A percentile compares a stretch with the other conserved stretches of the same genome.
phyloP scores from a whole-genome alignment of 305 asterid species.

The Lippia alba region DNA sequence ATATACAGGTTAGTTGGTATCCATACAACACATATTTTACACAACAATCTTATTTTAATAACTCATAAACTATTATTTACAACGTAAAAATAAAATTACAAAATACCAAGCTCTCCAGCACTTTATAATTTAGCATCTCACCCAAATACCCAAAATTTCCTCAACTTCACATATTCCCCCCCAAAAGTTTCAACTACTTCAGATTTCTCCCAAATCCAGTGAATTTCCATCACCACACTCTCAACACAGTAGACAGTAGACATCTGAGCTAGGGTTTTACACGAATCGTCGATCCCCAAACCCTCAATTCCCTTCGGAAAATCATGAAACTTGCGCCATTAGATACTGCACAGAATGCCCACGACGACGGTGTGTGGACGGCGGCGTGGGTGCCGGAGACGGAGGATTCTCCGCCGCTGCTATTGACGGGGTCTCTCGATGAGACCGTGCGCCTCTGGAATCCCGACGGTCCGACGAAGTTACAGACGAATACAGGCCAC shows the following conservation, averaged over 20 bases:
- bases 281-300: slow-evolving; percentile 9
- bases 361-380: slow-evolving; percentile 91
- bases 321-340: slow-evolving; percentile 84
- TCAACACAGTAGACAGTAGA: slow-evolving; percentile 11
- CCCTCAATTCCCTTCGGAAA: not conserved
- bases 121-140: too few relatives aligned
- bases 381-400: slow-evolving; percentile 66
- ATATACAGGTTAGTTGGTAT: too few relatives aligned
- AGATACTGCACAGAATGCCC: slow-evolving; percentile 70
- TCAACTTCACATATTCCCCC: not conserved
- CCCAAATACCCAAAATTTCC: too few relatives aligned
- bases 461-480: slow-evolving; percentile 52
- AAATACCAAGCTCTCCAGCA: too few relatives aligned
- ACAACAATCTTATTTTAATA: too few relatives aligned
- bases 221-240: not conserved
- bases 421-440: slow-evolving; percentile 89
- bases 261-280: slow-evolving; percentile 47
- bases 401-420: slow-evolving; percentile 59
- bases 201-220: not conserved
- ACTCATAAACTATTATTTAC: too few relatives aligned
- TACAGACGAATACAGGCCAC: slow-evolving; percentile 74
- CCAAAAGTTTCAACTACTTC: not conserved
- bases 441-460: slow-evolving; percentile 86
- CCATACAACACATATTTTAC: too few relatives aligned
- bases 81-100: too few relatives aligned